Conservation (phyloP, 148 eudicot genomes). For the Amaranthus cruentus region DNA sequence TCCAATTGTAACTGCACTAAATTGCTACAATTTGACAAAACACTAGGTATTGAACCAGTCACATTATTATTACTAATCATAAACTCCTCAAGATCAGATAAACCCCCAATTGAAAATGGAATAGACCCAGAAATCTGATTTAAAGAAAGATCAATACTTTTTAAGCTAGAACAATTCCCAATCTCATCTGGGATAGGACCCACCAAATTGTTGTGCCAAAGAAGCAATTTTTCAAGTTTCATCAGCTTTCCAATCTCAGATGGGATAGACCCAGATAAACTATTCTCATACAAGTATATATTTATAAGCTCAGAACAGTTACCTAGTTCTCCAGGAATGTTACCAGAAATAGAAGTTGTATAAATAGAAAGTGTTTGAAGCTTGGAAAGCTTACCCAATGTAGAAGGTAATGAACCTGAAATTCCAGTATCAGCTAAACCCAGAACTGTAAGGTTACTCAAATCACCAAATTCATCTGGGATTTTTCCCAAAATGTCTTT, state of each 20-base stretch:
- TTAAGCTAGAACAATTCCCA: conserved; percentile 61
- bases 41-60: conserved; percentile 68
- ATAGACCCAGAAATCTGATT: conserved; percentile 60
- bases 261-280: conserved; percentile 61
- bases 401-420: conserved; percentile 46
- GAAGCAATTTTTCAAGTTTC: conserved; percentile 44
- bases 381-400: conserved; percentile 47
- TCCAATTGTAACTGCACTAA: conserved; percentile 62
- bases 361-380: conserved; percentile 61
- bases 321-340: conserved; percentile 60
- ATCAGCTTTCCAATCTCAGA: conserved; percentile 51
- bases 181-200: conserved; percentile 57
- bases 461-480: conserved; percentile 43
- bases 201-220: conserved; percentile 65
- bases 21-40: conserved; percentile 44
- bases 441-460: conserved; percentile 40
- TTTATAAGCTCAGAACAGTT: conserved; percentile 67
- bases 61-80: conserved; percentile 75
- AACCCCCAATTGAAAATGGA: conserved; percentile 52
- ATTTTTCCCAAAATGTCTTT: conserved; percentile 45
- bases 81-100: conserved; percentile 50
- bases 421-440: conserved; percentile 60
- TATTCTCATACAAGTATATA: conserved; percentile 61
- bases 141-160: conserved; percentile 56
- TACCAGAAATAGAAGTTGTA: conserved; percentile 62